phyloP scores from a whole-genome alignment of 2,329 filamentous ascomycete species.

The Colletotrichum spaethianum region DNA sequence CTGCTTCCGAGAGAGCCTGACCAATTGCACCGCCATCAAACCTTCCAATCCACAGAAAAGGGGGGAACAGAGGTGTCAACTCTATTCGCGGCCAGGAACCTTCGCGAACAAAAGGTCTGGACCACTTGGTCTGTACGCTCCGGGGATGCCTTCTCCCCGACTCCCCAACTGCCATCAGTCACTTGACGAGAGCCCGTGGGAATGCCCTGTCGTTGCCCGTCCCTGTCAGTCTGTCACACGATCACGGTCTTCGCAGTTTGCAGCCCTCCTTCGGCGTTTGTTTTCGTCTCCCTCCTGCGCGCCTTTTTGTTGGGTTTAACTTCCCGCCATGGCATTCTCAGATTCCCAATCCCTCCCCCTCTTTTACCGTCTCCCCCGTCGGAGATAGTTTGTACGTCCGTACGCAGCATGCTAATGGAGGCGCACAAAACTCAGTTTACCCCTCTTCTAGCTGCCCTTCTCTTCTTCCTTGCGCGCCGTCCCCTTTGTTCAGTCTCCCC shows the following conservation, averaged over 20 bases:
- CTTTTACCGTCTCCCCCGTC: neutral
- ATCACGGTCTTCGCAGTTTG: neutral
- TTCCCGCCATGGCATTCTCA: constrained; percentile 14
- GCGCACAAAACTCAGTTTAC: neutral
- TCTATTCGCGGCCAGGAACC: constrained; percentile 4
- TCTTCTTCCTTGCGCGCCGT: neutral
- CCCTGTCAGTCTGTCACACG: neutral
- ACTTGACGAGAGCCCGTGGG: neutral
- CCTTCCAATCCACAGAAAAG: neutral
- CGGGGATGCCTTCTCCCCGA: neutral
- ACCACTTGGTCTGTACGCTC: neutral
- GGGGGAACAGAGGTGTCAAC: neutral
- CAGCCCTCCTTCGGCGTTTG: neutral
- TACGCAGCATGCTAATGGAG: neutral
- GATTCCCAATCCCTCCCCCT: neutral
- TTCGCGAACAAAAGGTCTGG: neutral
- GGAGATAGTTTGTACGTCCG: neutral
- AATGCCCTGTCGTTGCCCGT: neutral
- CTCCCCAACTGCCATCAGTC: neutral
- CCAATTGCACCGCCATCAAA: neutral
- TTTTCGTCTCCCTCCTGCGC: neutral
- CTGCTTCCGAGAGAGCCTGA: constrained; percentile 3
- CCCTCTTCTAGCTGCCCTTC: neutral
- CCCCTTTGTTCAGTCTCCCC: neutral
- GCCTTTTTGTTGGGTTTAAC: neutral